Conservation (phyloP, 2,329 filamentous ascomycete species). For the Xylaria sp. region DNA sequence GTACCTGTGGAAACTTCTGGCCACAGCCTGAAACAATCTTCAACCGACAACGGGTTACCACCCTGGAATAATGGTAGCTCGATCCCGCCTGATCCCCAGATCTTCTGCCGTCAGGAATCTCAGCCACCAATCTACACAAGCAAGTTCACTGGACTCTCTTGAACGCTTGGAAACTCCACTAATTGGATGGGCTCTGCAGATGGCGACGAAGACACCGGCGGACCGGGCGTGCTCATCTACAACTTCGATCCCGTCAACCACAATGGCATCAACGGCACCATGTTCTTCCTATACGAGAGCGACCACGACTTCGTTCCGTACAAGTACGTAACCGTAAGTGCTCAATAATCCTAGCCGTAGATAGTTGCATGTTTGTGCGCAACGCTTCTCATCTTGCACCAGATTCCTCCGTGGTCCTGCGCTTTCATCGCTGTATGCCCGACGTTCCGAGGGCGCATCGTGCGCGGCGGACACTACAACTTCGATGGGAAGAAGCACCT, state of each 20-base stretch:
- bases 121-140: slow-evolving; percentile 21
- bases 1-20: background rate
- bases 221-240: slow-evolving; percentile 22
- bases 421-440: slow-evolving; percentile 22
- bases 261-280: slow-evolving; percentile 18
- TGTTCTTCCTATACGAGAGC: slow-evolving; percentile 28
- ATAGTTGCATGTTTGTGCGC: background rate
- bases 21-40: background rate
- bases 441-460: slow-evolving; percentile 25
- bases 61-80: slow-evolving; percentile 8
- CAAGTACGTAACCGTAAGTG: slow-evolving; percentile 20
- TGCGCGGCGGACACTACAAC: slow-evolving; percentile 19
- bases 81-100: slow-evolving; percentile 14
- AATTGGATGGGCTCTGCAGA: slow-evolving; percentile 3
- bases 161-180: background rate
- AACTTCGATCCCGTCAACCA: slow-evolving; percentile 22
- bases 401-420: slow-evolving; percentile 23
- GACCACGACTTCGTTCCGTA: slow-evolving; percentile 27
- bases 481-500: slow-evolving; percentile 22
- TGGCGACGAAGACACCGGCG: slow-evolving; percentile 22
- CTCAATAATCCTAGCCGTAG: background rate
- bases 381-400: background rate
- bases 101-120: slow-evolving; percentile 24
- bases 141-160: slow-evolving; percentile 4
- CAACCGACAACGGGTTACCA: background rate